Evolutionary conservation across 2,329 filamentous ascomycete genomes (phyloP).

Genomic region (Dothideomycetidae sp.): DNA sequence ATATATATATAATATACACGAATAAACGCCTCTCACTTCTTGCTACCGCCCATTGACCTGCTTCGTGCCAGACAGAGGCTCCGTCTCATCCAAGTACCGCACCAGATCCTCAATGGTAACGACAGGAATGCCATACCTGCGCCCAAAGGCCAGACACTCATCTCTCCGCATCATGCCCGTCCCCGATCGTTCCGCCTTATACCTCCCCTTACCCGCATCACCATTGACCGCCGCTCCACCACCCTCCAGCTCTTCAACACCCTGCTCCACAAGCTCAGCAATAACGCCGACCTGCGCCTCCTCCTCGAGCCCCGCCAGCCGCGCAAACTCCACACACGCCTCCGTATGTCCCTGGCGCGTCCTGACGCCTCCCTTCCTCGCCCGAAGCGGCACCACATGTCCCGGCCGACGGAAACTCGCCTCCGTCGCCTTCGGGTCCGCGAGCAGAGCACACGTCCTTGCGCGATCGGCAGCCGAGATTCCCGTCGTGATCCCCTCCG

Average conservation of each 20-base stretch:
- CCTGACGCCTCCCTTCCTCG: slow-evolving; percentile 64
- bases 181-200: slow-evolving; percentile 47
- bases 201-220: too few species aligned
- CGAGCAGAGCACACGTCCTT: slow-evolving; percentile 65
- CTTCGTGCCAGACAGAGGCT: slow-evolving; percentile 34
- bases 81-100: slow-evolving; percentile 59
- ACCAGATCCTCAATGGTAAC: slow-evolving; percentile 92
- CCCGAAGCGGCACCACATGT: slow-evolving; percentile 76
- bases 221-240: too few species aligned
- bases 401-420: slow-evolving; percentile 66
- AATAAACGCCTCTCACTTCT: background rate
- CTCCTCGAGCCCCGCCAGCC: slow-evolving; percentile 57
- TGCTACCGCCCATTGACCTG: background rate
- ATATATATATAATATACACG: too few species aligned
- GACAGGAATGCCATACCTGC: slow-evolving; percentile 76
- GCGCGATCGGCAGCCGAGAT: slow-evolving; percentile 82
- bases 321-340: slow-evolving; percentile 80
- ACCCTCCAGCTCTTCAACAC: too few species aligned
- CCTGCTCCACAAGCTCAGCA: slow-evolving; percentile 82
- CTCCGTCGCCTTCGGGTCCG: slow-evolving; percentile 44
- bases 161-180: slow-evolving; percentile 85
- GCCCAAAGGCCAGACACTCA: slow-evolving; percentile 75
- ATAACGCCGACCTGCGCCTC: slow-evolving; percentile 59
- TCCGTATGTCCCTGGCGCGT: slow-evolving; percentile 80
- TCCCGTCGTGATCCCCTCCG: slow-evolving; percentile 63